Conservation (phyloP, 1,139 yeast species). For the Sugiyamaella paludigena region DNA sequence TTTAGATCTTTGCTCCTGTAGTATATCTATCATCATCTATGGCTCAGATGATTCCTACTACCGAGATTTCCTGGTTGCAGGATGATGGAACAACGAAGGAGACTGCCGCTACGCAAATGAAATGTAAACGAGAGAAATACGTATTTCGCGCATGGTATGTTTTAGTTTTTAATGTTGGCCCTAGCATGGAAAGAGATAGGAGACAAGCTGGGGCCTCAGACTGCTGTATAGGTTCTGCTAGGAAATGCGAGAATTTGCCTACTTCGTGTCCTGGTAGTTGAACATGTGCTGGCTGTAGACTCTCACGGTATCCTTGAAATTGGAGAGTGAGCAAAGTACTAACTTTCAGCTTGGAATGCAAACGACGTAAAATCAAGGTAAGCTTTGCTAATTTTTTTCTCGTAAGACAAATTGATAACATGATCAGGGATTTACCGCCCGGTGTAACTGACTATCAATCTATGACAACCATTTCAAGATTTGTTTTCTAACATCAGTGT, state of each 20-base stretch:
- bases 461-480: not conserved
- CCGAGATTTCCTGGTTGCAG: not conserved
- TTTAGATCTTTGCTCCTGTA: not conserved
- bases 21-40: not conserved
- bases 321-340: no score
- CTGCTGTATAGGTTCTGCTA: no score
- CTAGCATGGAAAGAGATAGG: no score
- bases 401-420: no score
- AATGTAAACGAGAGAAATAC: conserved; percentile 20
- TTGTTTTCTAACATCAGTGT: conserved; percentile 9
- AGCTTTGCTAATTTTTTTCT: not conserved
- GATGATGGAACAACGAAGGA: not conserved
- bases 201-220: no score
- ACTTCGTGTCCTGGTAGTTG: no score
- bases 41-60: not conserved
- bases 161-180: not conserved
- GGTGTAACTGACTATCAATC: no score
- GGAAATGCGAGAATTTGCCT: no score
- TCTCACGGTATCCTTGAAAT: no score
- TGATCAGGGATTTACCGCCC: no score
- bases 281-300: no score
- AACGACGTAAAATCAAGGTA: conserved; percentile 22
- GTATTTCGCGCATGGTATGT: conserved; percentile 24
- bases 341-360: conserved; percentile 19
- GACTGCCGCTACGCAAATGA: not conserved